Evolutionary conservation across 176 grass and related monocot genomes (phyloP), one percentile per base, ranked within the genome.

Genomic region (Ensete ventricosum): DNA sequence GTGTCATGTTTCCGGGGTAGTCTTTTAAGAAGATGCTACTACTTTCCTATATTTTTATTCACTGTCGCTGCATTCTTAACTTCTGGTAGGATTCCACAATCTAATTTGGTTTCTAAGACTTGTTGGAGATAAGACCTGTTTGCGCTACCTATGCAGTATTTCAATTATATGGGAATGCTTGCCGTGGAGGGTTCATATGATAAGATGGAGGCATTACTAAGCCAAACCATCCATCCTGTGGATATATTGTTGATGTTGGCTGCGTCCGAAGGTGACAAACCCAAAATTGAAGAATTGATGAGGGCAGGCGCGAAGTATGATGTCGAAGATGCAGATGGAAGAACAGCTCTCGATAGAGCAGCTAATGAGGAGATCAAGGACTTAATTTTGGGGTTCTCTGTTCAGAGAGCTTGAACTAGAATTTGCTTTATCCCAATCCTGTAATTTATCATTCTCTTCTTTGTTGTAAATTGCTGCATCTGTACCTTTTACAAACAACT

Each of bases 81-180:
- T 43, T 43, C 34, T 43, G 34, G 34, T 43, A 6, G 34, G 34
- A 43, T 43, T 43, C 34, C 34, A 43, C 34, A 43, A 43, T 43
- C 34, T 43, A 43, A 43, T 5, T 43, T 43, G 34, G 34, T 43
- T 0, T 43, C 34, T 23, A 23, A 23, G 22, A 6, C 34, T 43
- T 43, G 34, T 43, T 43, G 34, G 26, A 63, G 52, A 62, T 64
- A 10, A 27, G 50, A 17, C 24, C 54, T 27, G 17, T 50, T 51
- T 77, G 66, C n/a, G 2, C 34, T 43, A 43, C 4, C 53, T 70
- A 5, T 72, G 71, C 81, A 94, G 95, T 99, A 95, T 76, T 95
- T 99, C 96, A 95, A 99, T 81, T 99, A 99, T 81, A 99, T 95
- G 96, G 96, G 96, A 69, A 99, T 99, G 96, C 91, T 99, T 62